These are phyloP conservation scores for Beauveria caledonica DNA, from an alignment of 2,329 filamentous ascomycete genomes.

Conservation along the genomic window DNA sequence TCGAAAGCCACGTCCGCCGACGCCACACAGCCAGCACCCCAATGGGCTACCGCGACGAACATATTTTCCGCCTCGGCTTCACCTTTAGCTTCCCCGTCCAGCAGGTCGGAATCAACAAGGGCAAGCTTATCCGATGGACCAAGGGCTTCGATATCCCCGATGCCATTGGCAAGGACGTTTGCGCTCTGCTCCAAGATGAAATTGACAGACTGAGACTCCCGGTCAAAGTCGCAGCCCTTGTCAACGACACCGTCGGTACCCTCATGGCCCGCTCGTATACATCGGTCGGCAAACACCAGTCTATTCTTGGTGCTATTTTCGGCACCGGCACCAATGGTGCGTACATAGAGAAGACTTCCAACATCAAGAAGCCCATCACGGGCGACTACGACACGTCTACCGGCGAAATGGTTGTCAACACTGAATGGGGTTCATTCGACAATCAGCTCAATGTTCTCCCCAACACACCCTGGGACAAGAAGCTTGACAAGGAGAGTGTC, in stretches of 20 bases:
- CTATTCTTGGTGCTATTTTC: conserved; percentile 92
- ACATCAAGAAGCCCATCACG: conserved; percentile 68
- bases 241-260: conserved; percentile 96
- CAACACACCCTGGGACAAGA: conserved; percentile 71
- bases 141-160: conserved; percentile 98
- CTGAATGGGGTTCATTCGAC: conserved; percentile 97
- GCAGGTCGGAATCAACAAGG: conserved; percentile 91
- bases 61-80: conserved; percentile 92
- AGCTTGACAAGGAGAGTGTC: conserved; percentile 69
- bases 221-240: conserved; percentile 88
- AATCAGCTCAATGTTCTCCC: conserved; percentile 85
- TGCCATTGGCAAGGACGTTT: conserved; percentile 89
- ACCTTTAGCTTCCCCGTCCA: conserved; percentile 97
- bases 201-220: conserved; percentile 81
- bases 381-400: conserved; percentile 70
- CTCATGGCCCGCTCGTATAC: conserved; percentile 97
- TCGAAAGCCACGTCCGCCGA: conserved; percentile 59
- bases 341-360: conserved; percentile 85
- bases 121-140: conserved; percentile 90
- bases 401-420: conserved; percentile 95
- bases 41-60: conserved; percentile 56
- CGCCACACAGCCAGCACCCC: conserved; percentile 52
- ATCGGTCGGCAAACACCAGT: conserved; percentile 76
- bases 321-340: conserved; percentile 96
- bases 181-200: conserved; percentile 77